Conservation (phyloP, 2,329 filamentous ascomycete genomes). For the Davidsoniella australis region DNA sequence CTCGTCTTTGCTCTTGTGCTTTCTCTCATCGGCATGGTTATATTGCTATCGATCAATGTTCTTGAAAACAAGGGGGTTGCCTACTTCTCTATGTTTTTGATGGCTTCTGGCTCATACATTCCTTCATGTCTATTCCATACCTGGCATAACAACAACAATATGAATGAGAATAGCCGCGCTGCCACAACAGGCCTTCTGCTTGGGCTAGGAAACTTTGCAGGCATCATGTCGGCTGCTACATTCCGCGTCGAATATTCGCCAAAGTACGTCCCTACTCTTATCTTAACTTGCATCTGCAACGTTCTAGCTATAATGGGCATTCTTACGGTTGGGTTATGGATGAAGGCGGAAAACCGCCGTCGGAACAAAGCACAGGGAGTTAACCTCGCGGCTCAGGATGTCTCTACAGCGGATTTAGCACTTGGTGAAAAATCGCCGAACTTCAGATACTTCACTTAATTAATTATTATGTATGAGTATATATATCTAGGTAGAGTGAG, state of each 20-base stretch:
- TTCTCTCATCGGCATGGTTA: conserved; percentile 26
- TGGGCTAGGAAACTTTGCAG: conserved; percentile 30
- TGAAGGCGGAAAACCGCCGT: conserved; percentile 26
- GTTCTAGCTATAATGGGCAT: conserved; percentile 24
- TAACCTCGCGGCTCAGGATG: conserved; percentile 21
- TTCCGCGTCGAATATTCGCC: conserved; percentile 32
- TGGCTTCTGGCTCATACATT: conserved; percentile 28
- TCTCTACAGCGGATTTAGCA: conserved; percentile 23
- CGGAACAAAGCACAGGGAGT: conserved; percentile 23
- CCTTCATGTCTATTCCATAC: conserved; percentile 29
- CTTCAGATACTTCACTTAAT: conserved; percentile 21
- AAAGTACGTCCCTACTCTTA: conserved; percentile 29
- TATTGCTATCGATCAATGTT: conserved; percentile 27
- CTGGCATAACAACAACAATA: conserved; percentile 36
- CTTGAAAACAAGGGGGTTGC: conserved; percentile 25
- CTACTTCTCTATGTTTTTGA: conserved; percentile 33
- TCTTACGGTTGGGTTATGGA: conserved; percentile 25
- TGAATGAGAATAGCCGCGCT: conserved; percentile 24
- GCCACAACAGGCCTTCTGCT: conserved; percentile 23
- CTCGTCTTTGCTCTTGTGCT: conserved; percentile 22
- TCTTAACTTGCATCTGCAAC: conserved; percentile 25
- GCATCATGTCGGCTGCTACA: conserved; percentile 27
- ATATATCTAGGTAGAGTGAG: no score
- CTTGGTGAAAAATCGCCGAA: conserved; percentile 22
- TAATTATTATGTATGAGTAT: no score